Evolutionary conservation across 2,329 filamentous ascomycete genomes (phyloP).

Genomic region (Trichophyton verrucosum): DNA sequence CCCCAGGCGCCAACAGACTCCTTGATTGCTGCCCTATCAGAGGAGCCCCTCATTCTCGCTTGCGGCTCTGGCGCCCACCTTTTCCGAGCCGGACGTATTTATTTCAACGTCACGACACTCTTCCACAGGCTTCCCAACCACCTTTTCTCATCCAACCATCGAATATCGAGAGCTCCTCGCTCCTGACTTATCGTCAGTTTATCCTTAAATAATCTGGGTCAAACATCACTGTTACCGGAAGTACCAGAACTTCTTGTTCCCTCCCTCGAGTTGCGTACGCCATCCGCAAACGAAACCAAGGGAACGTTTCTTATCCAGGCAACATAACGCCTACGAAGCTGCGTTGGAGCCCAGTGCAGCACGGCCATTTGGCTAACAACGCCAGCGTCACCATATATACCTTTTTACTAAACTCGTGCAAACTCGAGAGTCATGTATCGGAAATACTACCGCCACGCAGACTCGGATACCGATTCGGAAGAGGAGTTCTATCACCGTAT

Average conservation of each 20-base stretch:
- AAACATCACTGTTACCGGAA: too few species aligned
- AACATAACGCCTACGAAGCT: too few species aligned
- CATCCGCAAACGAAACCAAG: too few species aligned
- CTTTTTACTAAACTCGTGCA: too few species aligned
- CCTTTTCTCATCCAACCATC: background rate
- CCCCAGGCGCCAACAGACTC: background rate
- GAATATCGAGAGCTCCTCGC: background rate
- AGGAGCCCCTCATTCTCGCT: slow-evolving; percentile 1
- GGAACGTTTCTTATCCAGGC: too few species aligned
- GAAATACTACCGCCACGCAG: background rate
- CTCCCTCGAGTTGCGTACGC: too few species aligned
- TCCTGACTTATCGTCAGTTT: too few species aligned
- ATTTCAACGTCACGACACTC: background rate
- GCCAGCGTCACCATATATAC: too few species aligned
- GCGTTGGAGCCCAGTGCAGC: too few species aligned
- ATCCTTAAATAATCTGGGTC: too few species aligned
- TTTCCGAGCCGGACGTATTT: background rate
- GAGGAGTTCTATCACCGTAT: slow-evolving; percentile 4
- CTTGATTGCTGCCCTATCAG: background rate
- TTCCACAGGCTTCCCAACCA: background rate
- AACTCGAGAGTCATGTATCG: background rate
- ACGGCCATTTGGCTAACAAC: too few species aligned
- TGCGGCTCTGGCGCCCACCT: background rate
- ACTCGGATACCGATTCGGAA: slow-evolving; percentile 5
- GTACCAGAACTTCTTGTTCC: too few species aligned